Evolutionary conservation across 495 filamentous ascomycete species (phyloP).

Genomic region (Tuber umbilicatum): DNA sequence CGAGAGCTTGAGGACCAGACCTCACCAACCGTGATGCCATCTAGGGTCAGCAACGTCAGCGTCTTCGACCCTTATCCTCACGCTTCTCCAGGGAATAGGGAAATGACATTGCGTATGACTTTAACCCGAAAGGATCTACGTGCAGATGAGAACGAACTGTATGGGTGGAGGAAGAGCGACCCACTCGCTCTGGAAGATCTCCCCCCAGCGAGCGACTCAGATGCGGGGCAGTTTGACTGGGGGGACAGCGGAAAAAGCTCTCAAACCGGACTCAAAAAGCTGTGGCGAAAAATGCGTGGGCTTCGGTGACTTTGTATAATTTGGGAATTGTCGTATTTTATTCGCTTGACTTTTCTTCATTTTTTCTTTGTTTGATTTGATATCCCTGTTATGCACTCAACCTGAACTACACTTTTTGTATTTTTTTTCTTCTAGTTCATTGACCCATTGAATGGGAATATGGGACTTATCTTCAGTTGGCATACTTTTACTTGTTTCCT

Average conservation of each 20-base stretch:
- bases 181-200: conserved; percentile 53
- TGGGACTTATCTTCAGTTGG: conserved; percentile 9
- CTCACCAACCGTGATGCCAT: conserved; percentile 21
- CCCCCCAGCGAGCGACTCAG: conserved; percentile 47
- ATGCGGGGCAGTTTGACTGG: conserved; percentile 41
- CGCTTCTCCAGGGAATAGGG: conserved; percentile 56
- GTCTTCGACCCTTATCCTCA: conserved; percentile 49
- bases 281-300: conserved; percentile 37
- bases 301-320: conserved; percentile 20
- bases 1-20: conserved; percentile 16
- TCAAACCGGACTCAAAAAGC: conserved; percentile 31
- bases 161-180: conserved; percentile 54
- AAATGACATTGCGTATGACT: conserved; percentile 95
- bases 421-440: conserved; percentile 5
- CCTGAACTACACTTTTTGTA: conserved; percentile 11
- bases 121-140: conserved; percentile 82
- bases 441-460: background rate
- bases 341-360: conserved; percentile 1
- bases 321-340: background rate
- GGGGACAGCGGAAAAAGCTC: conserved; percentile 24
- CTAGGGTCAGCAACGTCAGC: conserved; percentile 35
- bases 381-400: conserved; percentile 8
- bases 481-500: conserved; percentile 9
- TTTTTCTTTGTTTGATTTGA: conserved; percentile 9
- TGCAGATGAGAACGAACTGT: conserved; percentile 57